Evolutionary conservation across 495 filamentous ascomycete genomes (phyloP).

Genomic region (Xylaria curta): DNA sequence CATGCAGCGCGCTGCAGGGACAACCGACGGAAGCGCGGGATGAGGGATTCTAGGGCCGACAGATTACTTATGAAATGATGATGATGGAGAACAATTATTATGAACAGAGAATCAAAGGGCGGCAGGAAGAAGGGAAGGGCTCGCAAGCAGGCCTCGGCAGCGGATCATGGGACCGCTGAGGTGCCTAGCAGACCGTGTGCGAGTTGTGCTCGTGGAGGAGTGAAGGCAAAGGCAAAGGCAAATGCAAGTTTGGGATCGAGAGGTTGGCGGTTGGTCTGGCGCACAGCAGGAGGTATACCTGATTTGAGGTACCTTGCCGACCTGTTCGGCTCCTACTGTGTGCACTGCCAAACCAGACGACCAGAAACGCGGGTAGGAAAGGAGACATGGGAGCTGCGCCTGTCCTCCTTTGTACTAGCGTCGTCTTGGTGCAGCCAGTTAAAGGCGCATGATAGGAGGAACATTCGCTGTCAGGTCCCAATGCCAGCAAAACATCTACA

Average conservation of each 20-base stretch:
- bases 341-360: neutral
- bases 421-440: neutral
- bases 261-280: constrained; percentile 14
- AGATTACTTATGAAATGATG: constrained; percentile 8
- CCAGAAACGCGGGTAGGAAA: constrained; percentile 11
- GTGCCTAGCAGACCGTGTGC: constrained; percentile 23
- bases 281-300: constrained; percentile 12
- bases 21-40: neutral
- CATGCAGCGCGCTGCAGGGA: constrained; percentile 8
- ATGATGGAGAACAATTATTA: constrained; percentile 20
- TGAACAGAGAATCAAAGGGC: constrained; percentile 16
- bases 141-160: constrained; percentile 26
- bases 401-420: neutral
- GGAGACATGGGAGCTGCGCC: neutral
- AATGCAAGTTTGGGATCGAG: constrained; percentile 12
- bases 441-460: neutral
- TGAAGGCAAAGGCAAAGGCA: constrained; percentile 8
- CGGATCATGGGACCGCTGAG: constrained; percentile 25
- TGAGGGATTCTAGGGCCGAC: neutral
- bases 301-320: neutral
- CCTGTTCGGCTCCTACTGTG: neutral
- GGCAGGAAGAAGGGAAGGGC: constrained; percentile 19
- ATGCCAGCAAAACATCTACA: neutral
- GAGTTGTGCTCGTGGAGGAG: constrained; percentile 25
- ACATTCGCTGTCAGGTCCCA: constrained; percentile 10